Evolutionary conservation across 345 rosid species (phyloP).

Genomic region (Murraya koenigii): DNA sequence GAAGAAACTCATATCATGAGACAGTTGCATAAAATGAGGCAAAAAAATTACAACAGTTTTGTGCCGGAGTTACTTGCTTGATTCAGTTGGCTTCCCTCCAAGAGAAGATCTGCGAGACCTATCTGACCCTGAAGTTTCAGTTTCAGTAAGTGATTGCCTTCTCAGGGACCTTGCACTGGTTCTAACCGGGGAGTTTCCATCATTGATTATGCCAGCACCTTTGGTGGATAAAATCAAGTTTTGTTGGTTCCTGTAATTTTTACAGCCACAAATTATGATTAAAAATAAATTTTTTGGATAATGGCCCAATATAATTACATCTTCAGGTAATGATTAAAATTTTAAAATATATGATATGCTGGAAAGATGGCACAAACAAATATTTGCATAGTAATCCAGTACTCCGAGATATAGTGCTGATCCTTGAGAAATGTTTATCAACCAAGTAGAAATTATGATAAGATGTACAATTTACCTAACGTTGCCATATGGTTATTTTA

Average conservation of each 20-base stretch:
- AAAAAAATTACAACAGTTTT: background rate
- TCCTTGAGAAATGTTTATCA: no score
- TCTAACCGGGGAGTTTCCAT: slow-evolving; percentile 44
- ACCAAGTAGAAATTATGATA: background rate
- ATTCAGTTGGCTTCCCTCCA: slow-evolving; percentile 61
- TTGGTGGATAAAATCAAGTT: slow-evolving; percentile 33
- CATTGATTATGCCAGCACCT: slow-evolving; percentile 21
- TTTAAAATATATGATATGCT: background rate
- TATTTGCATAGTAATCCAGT: background rate
- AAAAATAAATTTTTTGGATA: no score
- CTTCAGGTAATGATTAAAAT: background rate
- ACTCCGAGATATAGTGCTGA: background rate
- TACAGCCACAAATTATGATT: background rate
- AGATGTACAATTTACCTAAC: background rate
- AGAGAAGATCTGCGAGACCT: slow-evolving; percentile 75
- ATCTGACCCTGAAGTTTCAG: slow-evolving; percentile 35
- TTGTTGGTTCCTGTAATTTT: slow-evolving; percentile 42
- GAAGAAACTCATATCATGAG: slow-evolving; percentile 7
- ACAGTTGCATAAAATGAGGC: slow-evolving; percentile 6
- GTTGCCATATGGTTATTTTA: background rate
- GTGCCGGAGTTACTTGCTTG: slow-evolving; percentile 33
- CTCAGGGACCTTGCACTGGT: slow-evolving; percentile 50
- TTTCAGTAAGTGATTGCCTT: slow-evolving; percentile 79
- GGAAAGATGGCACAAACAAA: background rate
- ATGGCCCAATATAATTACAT: background rate